phyloP scores from a whole-genome alignment of 768 basidiomycete species.

The Fibroporia radiculosa region DNA sequence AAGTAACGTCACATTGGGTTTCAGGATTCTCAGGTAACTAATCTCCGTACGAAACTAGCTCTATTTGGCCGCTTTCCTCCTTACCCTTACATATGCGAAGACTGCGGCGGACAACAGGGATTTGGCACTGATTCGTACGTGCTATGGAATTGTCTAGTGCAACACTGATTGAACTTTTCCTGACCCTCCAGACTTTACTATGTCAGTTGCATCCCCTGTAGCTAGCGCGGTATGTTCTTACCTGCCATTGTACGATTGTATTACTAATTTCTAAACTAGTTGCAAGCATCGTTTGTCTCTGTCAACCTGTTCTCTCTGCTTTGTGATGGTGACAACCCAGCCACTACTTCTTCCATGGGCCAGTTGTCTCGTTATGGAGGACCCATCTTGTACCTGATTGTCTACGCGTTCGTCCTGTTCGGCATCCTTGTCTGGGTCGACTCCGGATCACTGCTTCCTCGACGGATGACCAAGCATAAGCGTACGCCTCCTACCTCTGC shows the following conservation, averaged over 20 bases:
- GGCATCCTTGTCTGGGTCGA: constrained; percentile 63
- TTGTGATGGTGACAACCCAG: constrained; percentile 46
- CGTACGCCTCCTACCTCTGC: not conserved
- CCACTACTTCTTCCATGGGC: constrained; percentile 41
- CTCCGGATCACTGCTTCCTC: constrained; percentile 51
- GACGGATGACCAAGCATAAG: constrained; percentile 23
- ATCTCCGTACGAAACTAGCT: too few relatives aligned
- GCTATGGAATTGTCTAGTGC: not conserved
- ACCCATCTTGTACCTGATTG: constrained; percentile 65
- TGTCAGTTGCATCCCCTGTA: constrained; percentile 62
- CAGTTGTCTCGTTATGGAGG: constrained; percentile 59
- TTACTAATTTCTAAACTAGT: constrained; percentile 24
- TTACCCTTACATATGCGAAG: constrained; percentile 68
- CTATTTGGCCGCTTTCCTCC: constrained; percentile 59
- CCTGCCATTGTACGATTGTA: not conserved
- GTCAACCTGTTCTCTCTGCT: constrained; percentile 71
- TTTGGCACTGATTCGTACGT: constrained; percentile 53
- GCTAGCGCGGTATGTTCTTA: constrained; percentile 49
- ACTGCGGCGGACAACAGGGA: constrained; percentile 43
- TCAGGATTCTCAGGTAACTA: constrained; percentile 2
- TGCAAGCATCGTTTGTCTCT: constrained; percentile 65
- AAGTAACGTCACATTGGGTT: constrained; percentile 21
- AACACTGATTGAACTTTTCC: not conserved
- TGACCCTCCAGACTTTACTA: constrained; percentile 58
- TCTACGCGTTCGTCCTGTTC: constrained; percentile 51